phyloP scores from a whole-genome alignment of 768 basidiomycete species.

The Aureoboletus auriporus region DNA sequence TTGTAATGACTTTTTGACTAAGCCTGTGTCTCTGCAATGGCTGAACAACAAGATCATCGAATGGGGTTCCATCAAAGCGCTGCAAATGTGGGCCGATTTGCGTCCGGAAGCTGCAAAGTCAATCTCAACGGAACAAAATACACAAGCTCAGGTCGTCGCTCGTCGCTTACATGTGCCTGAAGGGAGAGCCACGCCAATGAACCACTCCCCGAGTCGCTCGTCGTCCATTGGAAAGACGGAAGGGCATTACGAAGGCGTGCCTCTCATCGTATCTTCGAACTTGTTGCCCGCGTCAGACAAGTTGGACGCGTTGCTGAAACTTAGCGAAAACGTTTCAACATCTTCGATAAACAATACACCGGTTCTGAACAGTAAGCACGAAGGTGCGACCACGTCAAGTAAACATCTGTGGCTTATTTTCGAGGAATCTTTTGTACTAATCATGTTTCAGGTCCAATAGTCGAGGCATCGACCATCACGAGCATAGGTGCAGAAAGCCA shows the following conservation, averaged over 20 bases:
- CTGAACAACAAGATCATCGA: conserved; percentile 98
- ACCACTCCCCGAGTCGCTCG: conserved; percentile 34
- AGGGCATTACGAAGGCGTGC: conserved; percentile 12
- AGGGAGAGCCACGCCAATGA: conserved; percentile 37
- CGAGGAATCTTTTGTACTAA: conserved; percentile 5
- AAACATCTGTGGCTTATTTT: neutral
- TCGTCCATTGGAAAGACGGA: conserved; percentile 32
- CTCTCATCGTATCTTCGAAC: conserved; percentile 16
- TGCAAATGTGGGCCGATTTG: conserved; percentile 89
- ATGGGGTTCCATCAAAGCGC: conserved; percentile 96
- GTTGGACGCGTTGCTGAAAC: conserved; percentile 24
- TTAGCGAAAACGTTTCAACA: conserved; percentile 17
- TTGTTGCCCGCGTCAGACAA: conserved; percentile 16
- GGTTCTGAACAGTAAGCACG: conserved; percentile 11
- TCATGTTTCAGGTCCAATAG: conserved; percentile 19
- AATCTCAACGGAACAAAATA: conserved; percentile 43
- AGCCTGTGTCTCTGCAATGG: conserved; percentile 94
- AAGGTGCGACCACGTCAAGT: conserved; percentile 27
- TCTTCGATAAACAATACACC: conserved; percentile 5
- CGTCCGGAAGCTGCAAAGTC: conserved; percentile 54
- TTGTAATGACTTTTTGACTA: conserved; percentile 98
- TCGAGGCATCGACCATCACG: conserved; percentile 12
- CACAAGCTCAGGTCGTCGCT: conserved; percentile 45
- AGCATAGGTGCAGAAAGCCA: conserved; percentile 12
- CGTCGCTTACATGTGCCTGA: conserved; percentile 47